These are phyloP conservation scores for Talaromyces sp. DNA, from an alignment of 2,329 filamentous ascomycete genomes.

Conservation along the genomic window DNA sequence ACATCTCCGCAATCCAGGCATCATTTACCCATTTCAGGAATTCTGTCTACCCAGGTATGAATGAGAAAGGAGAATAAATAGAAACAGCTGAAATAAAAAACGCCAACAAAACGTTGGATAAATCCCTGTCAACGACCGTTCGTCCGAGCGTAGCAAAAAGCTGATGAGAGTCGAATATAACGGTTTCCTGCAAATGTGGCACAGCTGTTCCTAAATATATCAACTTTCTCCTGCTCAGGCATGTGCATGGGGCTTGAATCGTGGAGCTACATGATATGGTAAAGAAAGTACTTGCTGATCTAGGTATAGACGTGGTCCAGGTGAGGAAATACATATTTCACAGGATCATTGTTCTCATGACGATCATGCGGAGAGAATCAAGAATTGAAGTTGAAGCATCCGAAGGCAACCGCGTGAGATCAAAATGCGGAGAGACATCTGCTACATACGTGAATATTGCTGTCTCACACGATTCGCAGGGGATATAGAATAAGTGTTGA, in stretches of 20 bases:
- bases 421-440: neutral
- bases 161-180: neutral
- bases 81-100: neutral
- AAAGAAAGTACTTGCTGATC: neutral
- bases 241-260: neutral
- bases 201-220: slow-evolving; percentile 3
- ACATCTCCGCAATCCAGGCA: neutral
- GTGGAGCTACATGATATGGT: neutral
- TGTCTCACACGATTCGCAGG: neutral
- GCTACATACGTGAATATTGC: neutral
- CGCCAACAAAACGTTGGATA: neutral
- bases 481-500: neutral
- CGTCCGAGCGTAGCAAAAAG: neutral
- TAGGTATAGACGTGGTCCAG: neutral
- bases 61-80: neutral
- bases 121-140: neutral
- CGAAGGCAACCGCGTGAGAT: neutral
- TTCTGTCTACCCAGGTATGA: neutral
- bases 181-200: neutral
- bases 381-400: neutral
- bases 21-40: neutral
- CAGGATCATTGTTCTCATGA: neutral
- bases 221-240: neutral
- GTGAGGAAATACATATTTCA: neutral
- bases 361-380: neutral